Base-by-base conservation (phyloP, 345 rosid species). In the Passiflora organensis region DNA sequence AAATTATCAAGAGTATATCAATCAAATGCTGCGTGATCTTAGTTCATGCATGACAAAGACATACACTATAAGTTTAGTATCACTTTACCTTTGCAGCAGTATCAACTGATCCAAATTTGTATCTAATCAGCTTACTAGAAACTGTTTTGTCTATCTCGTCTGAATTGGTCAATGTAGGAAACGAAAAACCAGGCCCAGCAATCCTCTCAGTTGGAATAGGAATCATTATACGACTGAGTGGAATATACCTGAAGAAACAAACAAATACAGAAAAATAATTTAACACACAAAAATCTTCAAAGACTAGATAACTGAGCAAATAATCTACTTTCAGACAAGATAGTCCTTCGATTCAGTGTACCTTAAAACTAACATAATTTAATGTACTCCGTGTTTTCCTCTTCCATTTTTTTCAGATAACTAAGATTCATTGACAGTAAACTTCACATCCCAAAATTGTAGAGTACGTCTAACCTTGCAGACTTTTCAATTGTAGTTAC, bases 81-180 rank as follows among this genome's bases (percentile, higher is more conserved):
- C 34, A 51, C 64, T 51, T n/a, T 18, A 83, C 99, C 96, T 93
- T 93, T 43, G 84, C 84, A 58, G 72, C 95, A 61, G 87, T 88
- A 42, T 80, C 79, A 71, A 72, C 58, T 18, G 93, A 81, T 63
- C 90, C 93, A 51, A 82, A 61, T 57, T 77, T 79, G 82, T 86
- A 87, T n/a, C 19, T 75, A 58, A 73, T 54, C 53, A 87, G 73
- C 52, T 82, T 80, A 70, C 82, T 87, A 20, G 83, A 70, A 67
- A 61, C 80, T 22, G 74, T 76, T 66, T 65, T 83, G 58, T 71
- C 83, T 60, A 83, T 76, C 77, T 78, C 82, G 66, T 87, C 79
- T 53, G 64, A 65, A 20, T 58, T 45, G 18, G 80, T 65, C 15
- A 82, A 63, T 51, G 90, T 80, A 70, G 96, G 81, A 65, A 86